Percentiles rank a stretch among this genome's conserved stretches.
phyloP scores from a whole-genome alignment of 768 basidiomycete genomes.

The Dictyophora rubrovolvata region DNA sequence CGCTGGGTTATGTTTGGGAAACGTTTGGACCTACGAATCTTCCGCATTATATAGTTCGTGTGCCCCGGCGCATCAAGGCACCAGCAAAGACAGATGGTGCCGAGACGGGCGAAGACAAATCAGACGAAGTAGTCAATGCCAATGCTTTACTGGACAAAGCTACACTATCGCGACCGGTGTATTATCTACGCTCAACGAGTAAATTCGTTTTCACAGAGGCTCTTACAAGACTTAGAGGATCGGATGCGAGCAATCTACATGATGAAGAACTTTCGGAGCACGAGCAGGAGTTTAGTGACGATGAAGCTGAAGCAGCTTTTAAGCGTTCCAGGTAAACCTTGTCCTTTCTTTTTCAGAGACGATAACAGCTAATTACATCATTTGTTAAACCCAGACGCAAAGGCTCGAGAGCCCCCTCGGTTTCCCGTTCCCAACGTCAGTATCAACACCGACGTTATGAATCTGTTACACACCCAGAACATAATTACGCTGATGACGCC shows the following conservation, averaged over 20 bases:
- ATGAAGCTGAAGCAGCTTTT: slow-evolving; percentile 77
- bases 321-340: slow-evolving; percentile 41
- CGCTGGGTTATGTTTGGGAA: slow-evolving; percentile 90
- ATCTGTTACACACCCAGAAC: background rate
- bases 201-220: slow-evolving; percentile 74
- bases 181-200: slow-evolving; percentile 72
- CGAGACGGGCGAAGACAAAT: background rate
- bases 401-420: slow-evolving; percentile 39
- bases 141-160: slow-evolving; percentile 26
- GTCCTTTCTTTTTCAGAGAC: background rate
- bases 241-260: slow-evolving; percentile 88
- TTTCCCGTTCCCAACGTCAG: slow-evolving; percentile 32
- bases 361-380: slow-evolving; percentile 32
- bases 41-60: slow-evolving; percentile 62
- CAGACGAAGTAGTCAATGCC: background rate
- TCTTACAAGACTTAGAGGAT: slow-evolving; percentile 66
- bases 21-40: slow-evolving; percentile 91
- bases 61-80: background rate
- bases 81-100: background rate
- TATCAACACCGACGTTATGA: background rate
- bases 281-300: slow-evolving; percentile 91
- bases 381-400: slow-evolving; percentile 33
- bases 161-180: slow-evolving; percentile 53
- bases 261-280: slow-evolving; percentile 90
- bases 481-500: background rate